phyloP scores from a whole-genome alignment of 352 stramenopile genomes.

The Phytophthora palmivora region DNA sequence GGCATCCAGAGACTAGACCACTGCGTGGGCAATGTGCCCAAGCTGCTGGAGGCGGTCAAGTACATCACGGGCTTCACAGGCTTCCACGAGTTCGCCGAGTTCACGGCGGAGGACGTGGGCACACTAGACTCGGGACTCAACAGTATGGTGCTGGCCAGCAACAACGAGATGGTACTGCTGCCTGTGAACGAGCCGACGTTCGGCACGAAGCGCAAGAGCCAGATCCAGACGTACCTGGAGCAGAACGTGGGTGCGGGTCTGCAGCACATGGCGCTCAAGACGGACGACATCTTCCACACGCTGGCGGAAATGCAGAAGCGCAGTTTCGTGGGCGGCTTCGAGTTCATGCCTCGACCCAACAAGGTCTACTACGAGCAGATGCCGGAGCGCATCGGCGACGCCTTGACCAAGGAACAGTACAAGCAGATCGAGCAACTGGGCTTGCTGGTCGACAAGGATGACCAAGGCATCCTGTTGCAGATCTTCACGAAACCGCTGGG shows the following conservation, averaged over 20 bases:
- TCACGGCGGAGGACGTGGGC: conserved; percentile 94
- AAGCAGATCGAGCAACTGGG: conserved; percentile 93
- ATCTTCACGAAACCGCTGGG: conserved; percentile 93
- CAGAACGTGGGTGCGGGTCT: conserved; percentile 55
- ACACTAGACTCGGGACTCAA: conserved; percentile 96
- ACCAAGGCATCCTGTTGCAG: conserved; percentile 93
- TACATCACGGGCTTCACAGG: conserved; percentile 84
- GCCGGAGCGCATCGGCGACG: conserved; percentile 77
- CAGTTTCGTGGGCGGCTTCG: conserved; percentile 76
- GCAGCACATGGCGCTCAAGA: conserved; percentile 91
- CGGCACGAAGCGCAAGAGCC: too few species aligned
- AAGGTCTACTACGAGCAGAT: conserved; percentile 93
- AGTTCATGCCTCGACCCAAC: conserved; percentile 89
- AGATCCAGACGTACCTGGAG: too few species aligned
- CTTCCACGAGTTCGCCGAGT: conserved; percentile 96
- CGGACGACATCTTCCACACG: too few species aligned
- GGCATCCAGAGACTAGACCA: conserved; percentile 91
- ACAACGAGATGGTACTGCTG: conserved; percentile 94
- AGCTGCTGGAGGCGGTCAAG: conserved; percentile 85
- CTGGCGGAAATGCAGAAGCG: conserved; percentile 64
- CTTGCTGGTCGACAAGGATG: conserved; percentile 95
- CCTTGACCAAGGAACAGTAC: conserved; percentile 89
- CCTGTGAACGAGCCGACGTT: conserved; percentile 85
- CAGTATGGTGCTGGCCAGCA: conserved; percentile 94
- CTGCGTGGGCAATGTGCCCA: conserved; percentile 91